These are phyloP conservation scores for Cordyceps javanica DNA, from an alignment of 2,329 filamentous ascomycete genomes.

Conservation along the genomic window DNA sequence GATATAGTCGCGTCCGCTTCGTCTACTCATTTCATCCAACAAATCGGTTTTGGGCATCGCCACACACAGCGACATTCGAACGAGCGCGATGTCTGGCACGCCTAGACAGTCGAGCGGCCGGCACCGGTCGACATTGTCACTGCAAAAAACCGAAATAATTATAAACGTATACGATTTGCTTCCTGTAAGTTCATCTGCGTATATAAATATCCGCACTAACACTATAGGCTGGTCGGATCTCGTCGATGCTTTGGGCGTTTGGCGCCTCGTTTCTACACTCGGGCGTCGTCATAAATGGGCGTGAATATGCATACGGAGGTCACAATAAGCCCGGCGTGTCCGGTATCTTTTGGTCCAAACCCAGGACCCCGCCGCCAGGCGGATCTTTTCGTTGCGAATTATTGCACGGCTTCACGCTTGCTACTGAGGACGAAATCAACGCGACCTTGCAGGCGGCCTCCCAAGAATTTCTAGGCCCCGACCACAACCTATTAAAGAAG, in stretches of 20 bases:
- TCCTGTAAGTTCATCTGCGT: constrained; percentile 44
- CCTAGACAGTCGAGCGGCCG: constrained; percentile 24
- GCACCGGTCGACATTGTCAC: constrained; percentile 61
- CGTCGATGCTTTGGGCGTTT: constrained; percentile 71
- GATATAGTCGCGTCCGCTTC: neutral
- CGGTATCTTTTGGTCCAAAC: constrained; percentile 78
- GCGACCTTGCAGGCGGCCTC: constrained; percentile 61
- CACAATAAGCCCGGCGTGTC: constrained; percentile 65
- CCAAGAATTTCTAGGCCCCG: constrained; percentile 65
- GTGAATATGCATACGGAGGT: constrained; percentile 80
- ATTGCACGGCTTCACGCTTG: constrained; percentile 72
- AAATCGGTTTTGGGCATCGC: neutral
- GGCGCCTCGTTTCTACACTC: constrained; percentile 76
- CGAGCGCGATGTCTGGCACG: constrained; percentile 5
- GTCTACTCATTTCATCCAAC: neutral
- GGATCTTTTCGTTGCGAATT: constrained; percentile 71
- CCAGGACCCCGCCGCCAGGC: constrained; percentile 65
- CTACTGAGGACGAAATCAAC: constrained; percentile 63
- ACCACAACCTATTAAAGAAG: constrained; percentile 74
- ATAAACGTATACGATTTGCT: constrained; percentile 77
- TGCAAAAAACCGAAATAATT: constrained; percentile 65
- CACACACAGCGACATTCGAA: neutral
- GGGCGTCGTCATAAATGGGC: constrained; percentile 72
- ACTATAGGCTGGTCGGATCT: constrained; percentile 61
- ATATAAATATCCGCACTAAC: neutral